Conservation (phyloP, 2,329 filamentous ascomycete genomes). For the Leptosphaerulina australis region DNA sequence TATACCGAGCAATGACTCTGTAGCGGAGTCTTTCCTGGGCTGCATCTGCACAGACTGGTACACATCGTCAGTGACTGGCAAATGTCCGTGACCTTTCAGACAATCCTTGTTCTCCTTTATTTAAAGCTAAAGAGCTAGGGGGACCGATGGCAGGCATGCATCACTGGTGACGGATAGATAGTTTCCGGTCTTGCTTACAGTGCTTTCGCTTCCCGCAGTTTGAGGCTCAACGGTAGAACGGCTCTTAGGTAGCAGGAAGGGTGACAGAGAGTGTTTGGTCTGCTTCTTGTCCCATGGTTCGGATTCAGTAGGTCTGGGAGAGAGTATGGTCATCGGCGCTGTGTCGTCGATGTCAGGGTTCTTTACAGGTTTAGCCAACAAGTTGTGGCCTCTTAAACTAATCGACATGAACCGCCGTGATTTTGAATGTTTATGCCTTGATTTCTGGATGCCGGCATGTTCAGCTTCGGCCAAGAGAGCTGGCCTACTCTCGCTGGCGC, state of each 20-base stretch:
- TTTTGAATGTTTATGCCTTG: background rate
- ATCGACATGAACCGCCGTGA: constrained; percentile 15
- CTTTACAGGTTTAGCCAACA: background rate
- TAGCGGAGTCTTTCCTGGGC: constrained; percentile 8
- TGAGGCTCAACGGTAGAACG: background rate
- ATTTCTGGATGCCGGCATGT: background rate
- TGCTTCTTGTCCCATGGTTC: background rate
- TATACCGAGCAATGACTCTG: background rate
- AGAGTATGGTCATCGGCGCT: background rate
- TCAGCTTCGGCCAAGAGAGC: background rate
- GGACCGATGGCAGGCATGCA: background rate
- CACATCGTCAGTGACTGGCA: background rate
- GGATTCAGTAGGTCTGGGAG: background rate
- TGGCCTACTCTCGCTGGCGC: background rate
- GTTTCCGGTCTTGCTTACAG: background rate
- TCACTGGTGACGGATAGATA: background rate
- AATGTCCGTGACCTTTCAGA: background rate
- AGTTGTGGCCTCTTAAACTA: background rate
- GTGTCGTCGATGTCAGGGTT: background rate
- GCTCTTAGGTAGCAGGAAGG: background rate
- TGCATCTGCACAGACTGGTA: background rate
- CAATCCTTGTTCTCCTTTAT: background rate
- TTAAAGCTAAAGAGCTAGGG: too few species aligned
- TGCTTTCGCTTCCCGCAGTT: background rate
- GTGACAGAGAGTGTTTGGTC: constrained; percentile 4